phyloP scores from a whole-genome alignment of 192 early-diverging fungal species.

The Lunasporangiospora selenospora region DNA sequence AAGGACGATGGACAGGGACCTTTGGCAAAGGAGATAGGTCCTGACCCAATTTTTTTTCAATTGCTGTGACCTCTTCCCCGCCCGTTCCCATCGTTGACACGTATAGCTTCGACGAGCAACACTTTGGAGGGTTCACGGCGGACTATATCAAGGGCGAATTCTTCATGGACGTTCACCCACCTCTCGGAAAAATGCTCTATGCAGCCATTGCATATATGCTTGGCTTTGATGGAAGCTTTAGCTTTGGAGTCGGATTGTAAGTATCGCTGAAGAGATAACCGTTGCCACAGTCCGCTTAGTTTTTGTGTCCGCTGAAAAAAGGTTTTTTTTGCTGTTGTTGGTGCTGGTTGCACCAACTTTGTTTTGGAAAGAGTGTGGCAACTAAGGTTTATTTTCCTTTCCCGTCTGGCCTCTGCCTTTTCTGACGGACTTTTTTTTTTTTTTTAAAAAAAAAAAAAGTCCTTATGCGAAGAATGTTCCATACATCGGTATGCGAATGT shows the following conservation, averaged over 20 bases:
- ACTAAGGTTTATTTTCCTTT: not conserved
- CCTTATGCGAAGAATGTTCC: constrained; percentile 86
- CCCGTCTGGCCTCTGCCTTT: not conserved
- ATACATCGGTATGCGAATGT: constrained; percentile 84
- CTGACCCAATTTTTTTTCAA: not conserved
- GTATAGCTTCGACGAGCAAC: constrained; percentile 86
- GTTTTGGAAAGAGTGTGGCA: not conserved
- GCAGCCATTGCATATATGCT: constrained; percentile 68
- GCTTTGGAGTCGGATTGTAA: constrained; percentile 86
- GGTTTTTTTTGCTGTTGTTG: no score
- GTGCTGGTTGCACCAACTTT: not conserved
- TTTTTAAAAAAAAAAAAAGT: constrained; percentile 57
- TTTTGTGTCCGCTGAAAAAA: not conserved
- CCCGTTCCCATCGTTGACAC: no score
- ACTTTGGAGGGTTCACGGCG: constrained; percentile 89
- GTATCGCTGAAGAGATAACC: no score
- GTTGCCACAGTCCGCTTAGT: no score
- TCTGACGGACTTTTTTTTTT: constrained; percentile 42
- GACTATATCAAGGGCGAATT: constrained; percentile 88
- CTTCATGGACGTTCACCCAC: constrained; percentile 96
- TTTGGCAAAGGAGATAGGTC: not conserved
- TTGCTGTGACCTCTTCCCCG: no score
- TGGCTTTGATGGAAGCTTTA: constrained; percentile 84
- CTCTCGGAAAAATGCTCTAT: constrained; percentile 85
- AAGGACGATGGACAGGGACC: no score